These are phyloP conservation scores for Mangifera indica DNA, from an alignment of 345 rosid genomes.

Conservation along the genomic window DNA sequence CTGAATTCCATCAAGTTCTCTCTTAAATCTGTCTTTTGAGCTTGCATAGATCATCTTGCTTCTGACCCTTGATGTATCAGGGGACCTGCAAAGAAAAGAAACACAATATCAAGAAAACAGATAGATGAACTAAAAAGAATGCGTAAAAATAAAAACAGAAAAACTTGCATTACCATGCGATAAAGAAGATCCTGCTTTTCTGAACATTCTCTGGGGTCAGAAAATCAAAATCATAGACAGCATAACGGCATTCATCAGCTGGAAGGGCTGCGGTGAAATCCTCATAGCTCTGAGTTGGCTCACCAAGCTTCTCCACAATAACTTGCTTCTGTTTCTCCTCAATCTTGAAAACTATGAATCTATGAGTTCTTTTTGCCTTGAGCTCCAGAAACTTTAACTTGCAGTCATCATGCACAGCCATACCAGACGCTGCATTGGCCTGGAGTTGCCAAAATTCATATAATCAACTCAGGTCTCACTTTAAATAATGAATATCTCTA, in stretches of 20 bases:
- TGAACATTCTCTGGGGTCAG: conserved; percentile 52
- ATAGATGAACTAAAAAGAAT: neutral
- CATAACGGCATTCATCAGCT: conserved; percentile 64
- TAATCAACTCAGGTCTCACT: neutral
- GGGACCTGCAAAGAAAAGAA: conserved; percentile 41
- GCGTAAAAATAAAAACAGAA: no score
- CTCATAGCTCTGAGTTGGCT: conserved; percentile 49
- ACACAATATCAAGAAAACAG: neutral
- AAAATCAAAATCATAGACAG: conserved; percentile 59
- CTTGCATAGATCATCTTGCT: conserved; percentile 70
- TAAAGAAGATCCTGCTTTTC: conserved; percentile 60
- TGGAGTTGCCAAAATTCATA: conserved; percentile 8
- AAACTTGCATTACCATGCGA: conserved; percentile 46
- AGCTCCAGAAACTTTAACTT: conserved; percentile 60
- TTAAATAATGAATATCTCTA: neutral
- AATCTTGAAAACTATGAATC: conserved; percentile 58
- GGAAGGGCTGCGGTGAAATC: conserved; percentile 55
- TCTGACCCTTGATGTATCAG: conserved; percentile 54
- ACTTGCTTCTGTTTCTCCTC: conserved; percentile 65
- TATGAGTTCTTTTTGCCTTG: conserved; percentile 55
- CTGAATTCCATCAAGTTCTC: conserved; percentile 53
- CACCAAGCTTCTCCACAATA: conserved; percentile 58
- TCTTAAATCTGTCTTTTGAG: conserved; percentile 54
- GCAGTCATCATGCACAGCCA: conserved; percentile 73
- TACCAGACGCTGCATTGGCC: conserved; percentile 67